phyloP scores from a whole-genome alignment of 1,139 yeast species.

The Taphrina populina region DNA sequence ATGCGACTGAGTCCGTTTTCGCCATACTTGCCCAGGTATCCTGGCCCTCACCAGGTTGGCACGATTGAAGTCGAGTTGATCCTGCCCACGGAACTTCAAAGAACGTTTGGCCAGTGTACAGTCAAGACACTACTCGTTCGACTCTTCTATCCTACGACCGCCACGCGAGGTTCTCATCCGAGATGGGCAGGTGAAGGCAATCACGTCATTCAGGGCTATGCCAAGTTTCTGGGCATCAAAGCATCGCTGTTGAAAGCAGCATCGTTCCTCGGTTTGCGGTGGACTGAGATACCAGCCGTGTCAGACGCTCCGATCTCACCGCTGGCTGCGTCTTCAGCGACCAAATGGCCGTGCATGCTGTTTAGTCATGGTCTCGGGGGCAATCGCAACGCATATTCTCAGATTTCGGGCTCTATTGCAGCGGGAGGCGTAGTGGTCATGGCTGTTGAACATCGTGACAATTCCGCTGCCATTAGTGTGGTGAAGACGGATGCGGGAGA shows the following conservation, averaged over 20 bases:
- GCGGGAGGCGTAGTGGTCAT: conserved; percentile 40
- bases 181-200: conserved; percentile 37
- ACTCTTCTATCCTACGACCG: conserved; percentile 38
- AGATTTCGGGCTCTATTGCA: conserved; percentile 40
- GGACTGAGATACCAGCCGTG: conserved; percentile 38
- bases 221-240: conserved; percentile 24
- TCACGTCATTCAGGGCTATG: conserved; percentile 32
- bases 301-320: conserved; percentile 27
- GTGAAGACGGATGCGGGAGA: conserved; percentile 22
- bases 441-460: conserved; percentile 40
- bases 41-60: conserved; percentile 40
- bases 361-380: conserved; percentile 41
- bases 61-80: conserved; percentile 39
- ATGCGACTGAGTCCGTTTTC: conserved; percentile 30
- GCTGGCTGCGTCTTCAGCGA: conserved; percentile 20
- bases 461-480: conserved; percentile 39
- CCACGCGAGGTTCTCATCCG: conserved; percentile 24
- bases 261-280: conserved; percentile 32
- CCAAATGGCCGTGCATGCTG: conserved; percentile 39
- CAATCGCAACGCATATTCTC: conserved; percentile 40
- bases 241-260: conserved; percentile 32
- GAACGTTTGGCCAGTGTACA: conserved; percentile 33
- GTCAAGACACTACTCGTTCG: conserved; percentile 40
- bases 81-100: conserved; percentile 37
- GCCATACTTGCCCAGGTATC: conserved; percentile 38